Evolutionary conservation across 495 filamentous ascomycete genomes (phyloP), one percentile per base, ranked within the genome.

Genomic region (Letharia columbiana): DNA sequence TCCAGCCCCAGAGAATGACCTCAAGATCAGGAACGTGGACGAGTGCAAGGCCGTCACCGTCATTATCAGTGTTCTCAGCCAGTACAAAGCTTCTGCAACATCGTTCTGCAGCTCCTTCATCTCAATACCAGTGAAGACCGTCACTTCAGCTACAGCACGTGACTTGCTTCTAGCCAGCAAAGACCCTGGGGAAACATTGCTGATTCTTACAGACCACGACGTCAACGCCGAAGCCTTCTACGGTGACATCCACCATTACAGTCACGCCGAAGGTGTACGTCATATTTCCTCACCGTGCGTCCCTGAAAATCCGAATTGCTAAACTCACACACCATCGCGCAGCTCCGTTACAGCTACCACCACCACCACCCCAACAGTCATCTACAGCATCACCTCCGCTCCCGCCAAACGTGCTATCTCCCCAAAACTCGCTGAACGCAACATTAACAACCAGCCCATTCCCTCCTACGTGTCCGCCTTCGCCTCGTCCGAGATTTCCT

Each of bases 31-130:
- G 23, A 10, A 28, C 49, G 49, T 52, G 49, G 23, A 52, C 49
- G 49, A 52, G 49, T 52, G 49, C 49, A 52, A 52, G 11, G 49
- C 49, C 23, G 49, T 52, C 23, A 52, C 49, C n/a, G 49, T 52
- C 9, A 52, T 52, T 6, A 52, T 52, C 12, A 52, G 49, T 52
- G 11, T 52, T 2, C 49, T 52, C 23, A 52, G 49, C 49, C 49
- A 52, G 5, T 28, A 28, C 11, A 10, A 52, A 23, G 49, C n/a
- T 52, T 13, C 49, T 28, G 49, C 49, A 52, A 52, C 49, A 12
- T 52, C 49, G 1, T 52, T 52, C 49, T 52, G 49, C 23, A 52
- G 49, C 49, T 52, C 49, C n/a, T 52, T 52, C 11, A 52, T 52
- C n/a, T 52, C 49, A 2, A 28, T 52, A 52, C 49, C 49, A 28